Percentiles rank a stretch among this genome's conserved stretches.
These are phyloP conservation scores for Madurella fahalii DNA, from an alignment of 2,329 filamentous ascomycete genomes.

Conservation along the genomic window DNA sequence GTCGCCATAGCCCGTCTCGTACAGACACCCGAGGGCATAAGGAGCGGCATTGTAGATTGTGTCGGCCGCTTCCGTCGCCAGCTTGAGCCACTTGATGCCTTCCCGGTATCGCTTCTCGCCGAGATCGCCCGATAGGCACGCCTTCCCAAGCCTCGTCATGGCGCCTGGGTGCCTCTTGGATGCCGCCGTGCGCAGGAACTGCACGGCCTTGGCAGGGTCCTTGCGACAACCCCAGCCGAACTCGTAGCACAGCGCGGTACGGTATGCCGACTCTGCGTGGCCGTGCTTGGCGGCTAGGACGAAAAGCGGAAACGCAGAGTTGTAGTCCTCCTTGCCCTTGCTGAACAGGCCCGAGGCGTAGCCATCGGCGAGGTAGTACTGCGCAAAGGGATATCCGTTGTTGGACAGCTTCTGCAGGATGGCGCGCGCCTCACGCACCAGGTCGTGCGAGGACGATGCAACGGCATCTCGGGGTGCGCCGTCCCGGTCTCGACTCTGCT, in stretches of 20 bases:
- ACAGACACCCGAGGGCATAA: constrained; percentile 82
- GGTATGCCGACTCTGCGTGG: constrained; percentile 92
- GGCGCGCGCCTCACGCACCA: constrained; percentile 81
- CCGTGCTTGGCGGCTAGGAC: constrained; percentile 93
- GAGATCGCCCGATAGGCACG: constrained; percentile 84
- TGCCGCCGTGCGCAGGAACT: constrained; percentile 85
- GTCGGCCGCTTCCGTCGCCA: constrained; percentile 85
- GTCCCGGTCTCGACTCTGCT: constrained; percentile 35
- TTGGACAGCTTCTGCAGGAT: constrained; percentile 85
- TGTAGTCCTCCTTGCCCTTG: constrained; percentile 89
- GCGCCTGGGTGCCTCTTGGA: constrained; percentile 94
- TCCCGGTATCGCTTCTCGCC: constrained; percentile 84
- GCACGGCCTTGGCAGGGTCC: constrained; percentile 85
- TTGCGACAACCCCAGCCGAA: constrained; percentile 95
- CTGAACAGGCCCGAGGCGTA: constrained; percentile 92
- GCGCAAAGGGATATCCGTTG: constrained; percentile 89
- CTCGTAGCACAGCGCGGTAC: constrained; percentile 91
- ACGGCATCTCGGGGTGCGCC: constrained; percentile 44
- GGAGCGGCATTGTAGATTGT: constrained; percentile 88
- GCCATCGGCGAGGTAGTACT: constrained; percentile 95
- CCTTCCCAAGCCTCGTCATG: constrained; percentile 86
- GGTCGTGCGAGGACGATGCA: constrained; percentile 56
- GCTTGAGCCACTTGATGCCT: constrained; percentile 93
- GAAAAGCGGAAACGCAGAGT: constrained; percentile 88
- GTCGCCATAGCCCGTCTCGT: constrained; percentile 89